phyloP scores from a whole-genome alignment of 2,329 filamentous ascomycete genomes.

The Apiospora kogelbergensis region DNA sequence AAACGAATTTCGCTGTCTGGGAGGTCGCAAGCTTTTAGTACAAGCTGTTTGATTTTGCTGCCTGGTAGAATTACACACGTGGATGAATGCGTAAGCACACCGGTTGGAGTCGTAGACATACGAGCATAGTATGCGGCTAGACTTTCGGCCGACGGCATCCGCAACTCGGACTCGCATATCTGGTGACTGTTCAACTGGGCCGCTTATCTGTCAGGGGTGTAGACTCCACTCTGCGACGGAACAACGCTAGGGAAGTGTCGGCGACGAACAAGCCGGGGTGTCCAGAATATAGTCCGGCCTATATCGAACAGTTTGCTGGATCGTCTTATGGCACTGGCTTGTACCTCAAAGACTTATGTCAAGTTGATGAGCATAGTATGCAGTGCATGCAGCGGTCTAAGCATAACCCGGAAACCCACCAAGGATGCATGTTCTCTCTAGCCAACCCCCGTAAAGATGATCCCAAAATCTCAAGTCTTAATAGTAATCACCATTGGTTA shows the following conservation, averaged over 20 bases:
- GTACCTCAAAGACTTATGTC: background rate
- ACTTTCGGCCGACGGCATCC: background rate
- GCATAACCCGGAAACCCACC: background rate
- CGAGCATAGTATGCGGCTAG: background rate
- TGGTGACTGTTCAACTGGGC: background rate
- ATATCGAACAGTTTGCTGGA: background rate
- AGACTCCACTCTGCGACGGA: background rate
- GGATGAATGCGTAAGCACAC: background rate
- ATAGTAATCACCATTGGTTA: too few species aligned
- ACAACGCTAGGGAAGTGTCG: background rate
- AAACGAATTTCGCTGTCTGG: background rate
- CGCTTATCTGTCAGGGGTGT: background rate
- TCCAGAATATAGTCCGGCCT: background rate
- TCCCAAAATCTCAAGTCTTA: too few species aligned
- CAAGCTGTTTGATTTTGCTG: background rate
- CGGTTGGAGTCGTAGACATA: background rate
- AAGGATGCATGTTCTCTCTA: background rate
- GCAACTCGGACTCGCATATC: background rate
- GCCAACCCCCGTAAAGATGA: background rate
- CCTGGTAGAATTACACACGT: background rate
- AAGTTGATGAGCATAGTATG: background rate
- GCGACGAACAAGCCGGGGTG: background rate
- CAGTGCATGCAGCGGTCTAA: background rate
- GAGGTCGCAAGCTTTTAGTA: background rate
- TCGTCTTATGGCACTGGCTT: background rate